phyloP scores from a whole-genome alignment of 1,139 yeast genomes.

The Debaryomyces subglobosus region DNA sequence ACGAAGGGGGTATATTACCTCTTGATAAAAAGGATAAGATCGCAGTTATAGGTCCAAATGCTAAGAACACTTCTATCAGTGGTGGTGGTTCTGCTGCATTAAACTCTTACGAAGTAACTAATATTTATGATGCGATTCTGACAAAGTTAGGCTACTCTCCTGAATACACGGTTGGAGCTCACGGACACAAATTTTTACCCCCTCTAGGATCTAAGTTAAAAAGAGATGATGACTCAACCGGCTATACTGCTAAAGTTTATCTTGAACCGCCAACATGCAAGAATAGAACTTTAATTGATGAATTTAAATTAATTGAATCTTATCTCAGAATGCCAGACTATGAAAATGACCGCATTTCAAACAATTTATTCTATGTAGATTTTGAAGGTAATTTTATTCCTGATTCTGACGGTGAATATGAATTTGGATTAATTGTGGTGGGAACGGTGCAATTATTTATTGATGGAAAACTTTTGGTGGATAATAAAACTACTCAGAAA shows the following conservation, averaged over 20 bases:
- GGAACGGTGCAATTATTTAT: constrained; percentile 59
- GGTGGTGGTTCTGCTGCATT: constrained; percentile 45
- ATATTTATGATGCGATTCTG: constrained; percentile 37
- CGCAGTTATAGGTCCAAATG: constrained; percentile 45
- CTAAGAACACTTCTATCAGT: constrained; percentile 32
- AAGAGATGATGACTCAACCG: too few relatives aligned
- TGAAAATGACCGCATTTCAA: background rate
- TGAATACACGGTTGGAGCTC: constrained; percentile 15
- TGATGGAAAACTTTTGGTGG: constrained; percentile 55
- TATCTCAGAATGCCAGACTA: constrained; percentile 16
- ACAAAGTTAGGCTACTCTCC: constrained; percentile 19
- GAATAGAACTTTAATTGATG: too few relatives aligned
- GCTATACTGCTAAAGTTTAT: too few relatives aligned
- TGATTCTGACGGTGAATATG: constrained; percentile 50
- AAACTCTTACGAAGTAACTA: constrained; percentile 31
- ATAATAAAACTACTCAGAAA: constrained; percentile 53
- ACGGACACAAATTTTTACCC: constrained; percentile 15
- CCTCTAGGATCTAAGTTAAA: too few relatives aligned
- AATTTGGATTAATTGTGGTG: constrained; percentile 50
- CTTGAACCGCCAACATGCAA: too few relatives aligned
- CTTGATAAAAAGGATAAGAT: constrained; percentile 31
- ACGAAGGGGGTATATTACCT: constrained; percentile 46
- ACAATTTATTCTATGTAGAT: constrained; percentile 38
- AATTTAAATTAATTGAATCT: too few relatives aligned
- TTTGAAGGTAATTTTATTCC: constrained; percentile 47